These are phyloP conservation scores for Mortierella sp. DNA, from an alignment of 371 early-diverging fungal species.

Conservation along the genomic window DNA sequence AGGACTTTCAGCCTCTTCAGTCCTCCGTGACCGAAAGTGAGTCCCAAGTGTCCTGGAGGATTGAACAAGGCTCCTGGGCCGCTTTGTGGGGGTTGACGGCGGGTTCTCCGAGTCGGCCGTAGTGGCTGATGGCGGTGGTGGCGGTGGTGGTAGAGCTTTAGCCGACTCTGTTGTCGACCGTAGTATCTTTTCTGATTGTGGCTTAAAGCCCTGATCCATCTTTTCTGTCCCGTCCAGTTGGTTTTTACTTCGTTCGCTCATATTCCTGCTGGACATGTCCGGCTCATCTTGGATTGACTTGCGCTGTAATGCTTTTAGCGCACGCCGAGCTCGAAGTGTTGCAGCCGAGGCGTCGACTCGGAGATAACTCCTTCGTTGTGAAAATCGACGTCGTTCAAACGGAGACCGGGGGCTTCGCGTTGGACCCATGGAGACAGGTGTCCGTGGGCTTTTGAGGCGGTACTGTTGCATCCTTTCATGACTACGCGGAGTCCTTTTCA, in stretches of 20 bases:
- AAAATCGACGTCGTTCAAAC: slow-evolving; percentile 23
- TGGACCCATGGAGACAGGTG: background rate
- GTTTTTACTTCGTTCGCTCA: background rate
- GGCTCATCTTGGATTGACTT: no score
- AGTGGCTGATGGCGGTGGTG: background rate
- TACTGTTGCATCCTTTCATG: slow-evolving; percentile 1
- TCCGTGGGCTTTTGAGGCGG: slow-evolving; percentile 21
- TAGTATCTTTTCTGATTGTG: background rate
- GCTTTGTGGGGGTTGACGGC: background rate
- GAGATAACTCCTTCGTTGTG: slow-evolving; percentile 17
- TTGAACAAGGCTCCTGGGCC: slow-evolving; percentile 2
- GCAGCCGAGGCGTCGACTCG: slow-evolving; percentile 38
- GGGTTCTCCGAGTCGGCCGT: background rate
- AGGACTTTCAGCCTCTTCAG: slow-evolving; percentile 12
- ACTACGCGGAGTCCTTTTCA: background rate
- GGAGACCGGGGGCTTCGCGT: slow-evolving; percentile 22
- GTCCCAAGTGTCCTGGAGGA: background rate
- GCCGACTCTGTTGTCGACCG: background rate
- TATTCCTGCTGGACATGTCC: background rate
- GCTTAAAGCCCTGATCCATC: background rate
- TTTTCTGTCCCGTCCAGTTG: background rate
- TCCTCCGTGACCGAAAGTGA: background rate
- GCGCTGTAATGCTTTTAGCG: slow-evolving; percentile 5
- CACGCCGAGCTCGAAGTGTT: slow-evolving; percentile 18
- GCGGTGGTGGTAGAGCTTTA: background rate